Evolutionary conservation across 176 grass and related monocot genomes (phyloP).

Genomic region (Oryza longistaminata): DNA sequence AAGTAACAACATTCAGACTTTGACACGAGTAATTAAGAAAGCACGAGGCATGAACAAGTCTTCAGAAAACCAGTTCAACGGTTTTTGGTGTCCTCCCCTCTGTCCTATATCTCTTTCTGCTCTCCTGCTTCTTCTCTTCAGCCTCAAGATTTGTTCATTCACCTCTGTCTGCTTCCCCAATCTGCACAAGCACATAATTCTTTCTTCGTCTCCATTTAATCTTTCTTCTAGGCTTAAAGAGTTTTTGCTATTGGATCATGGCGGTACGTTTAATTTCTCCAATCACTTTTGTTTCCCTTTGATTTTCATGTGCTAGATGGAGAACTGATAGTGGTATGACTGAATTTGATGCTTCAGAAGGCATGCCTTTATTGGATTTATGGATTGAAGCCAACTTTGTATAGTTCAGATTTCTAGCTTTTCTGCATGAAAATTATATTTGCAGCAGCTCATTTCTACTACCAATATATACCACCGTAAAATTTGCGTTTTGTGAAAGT

Average conservation of each 20-base stretch:
- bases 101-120: background rate
- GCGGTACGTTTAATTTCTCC: conserved; percentile 1
- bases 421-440: background rate
- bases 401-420: background rate
- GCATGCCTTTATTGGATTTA: background rate
- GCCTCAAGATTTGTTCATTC: background rate
- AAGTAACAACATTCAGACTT: background rate
- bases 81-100: background rate
- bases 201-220: background rate
- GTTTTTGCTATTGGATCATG: background rate
- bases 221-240: background rate
- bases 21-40: conserved; percentile 2
- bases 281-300: background rate
- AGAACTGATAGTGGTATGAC: background rate
- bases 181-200: background rate
- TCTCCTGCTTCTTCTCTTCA: background rate
- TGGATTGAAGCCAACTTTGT: background rate
- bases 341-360: background rate
- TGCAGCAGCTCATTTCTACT: background rate
- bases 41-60: conserved; percentile 29
- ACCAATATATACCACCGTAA: background rate
- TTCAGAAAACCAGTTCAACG: conserved; percentile 10
- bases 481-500: background rate
- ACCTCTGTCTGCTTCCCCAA: background rate
- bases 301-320: background rate